These are phyloP conservation scores for Stevia rebaudiana DNA, from an alignment of 140 eudicot genomes.

Conservation along the genomic window DNA sequence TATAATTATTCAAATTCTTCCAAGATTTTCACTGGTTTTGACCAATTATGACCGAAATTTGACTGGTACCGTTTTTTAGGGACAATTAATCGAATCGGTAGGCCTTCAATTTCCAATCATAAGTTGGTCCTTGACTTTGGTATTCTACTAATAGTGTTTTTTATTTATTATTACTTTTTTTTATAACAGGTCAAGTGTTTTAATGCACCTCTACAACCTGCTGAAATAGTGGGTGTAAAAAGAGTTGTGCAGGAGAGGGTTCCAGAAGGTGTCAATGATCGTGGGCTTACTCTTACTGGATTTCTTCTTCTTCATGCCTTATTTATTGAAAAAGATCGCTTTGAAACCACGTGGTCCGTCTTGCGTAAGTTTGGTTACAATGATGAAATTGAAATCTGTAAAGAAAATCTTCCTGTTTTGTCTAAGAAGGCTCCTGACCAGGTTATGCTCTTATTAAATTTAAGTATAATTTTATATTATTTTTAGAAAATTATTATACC, in stretches of 20 bases:
- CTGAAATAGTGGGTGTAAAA: constrained; percentile 86
- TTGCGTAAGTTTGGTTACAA: constrained; percentile 85
- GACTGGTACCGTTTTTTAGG: too few species aligned
- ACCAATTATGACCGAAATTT: too few species aligned
- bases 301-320: constrained; percentile 88
- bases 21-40: too few species aligned
- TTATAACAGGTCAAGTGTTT: constrained; percentile 74
- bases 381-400: constrained; percentile 71
- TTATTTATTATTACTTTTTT: background rate
- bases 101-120: too few species aligned
- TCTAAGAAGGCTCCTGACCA: constrained; percentile 74
- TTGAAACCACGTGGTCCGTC: constrained; percentile 87
- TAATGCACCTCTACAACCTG: constrained; percentile 94
- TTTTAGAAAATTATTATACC: background rate
- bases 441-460: constrained; percentile 35
- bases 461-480: background rate
- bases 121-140: too few species aligned
- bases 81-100: too few species aligned
- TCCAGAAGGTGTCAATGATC: constrained; percentile 79
- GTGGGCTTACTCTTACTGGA: constrained; percentile 86
- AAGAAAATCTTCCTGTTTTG: constrained; percentile 56
- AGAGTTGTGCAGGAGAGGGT: constrained; percentile 87
- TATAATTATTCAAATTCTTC: too few species aligned
- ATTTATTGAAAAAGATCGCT: constrained; percentile 87
- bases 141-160: too few species aligned